phyloP scores from a whole-genome alignment of 2,329 filamentous ascomycete species.

The Epichloe bromicola region DNA sequence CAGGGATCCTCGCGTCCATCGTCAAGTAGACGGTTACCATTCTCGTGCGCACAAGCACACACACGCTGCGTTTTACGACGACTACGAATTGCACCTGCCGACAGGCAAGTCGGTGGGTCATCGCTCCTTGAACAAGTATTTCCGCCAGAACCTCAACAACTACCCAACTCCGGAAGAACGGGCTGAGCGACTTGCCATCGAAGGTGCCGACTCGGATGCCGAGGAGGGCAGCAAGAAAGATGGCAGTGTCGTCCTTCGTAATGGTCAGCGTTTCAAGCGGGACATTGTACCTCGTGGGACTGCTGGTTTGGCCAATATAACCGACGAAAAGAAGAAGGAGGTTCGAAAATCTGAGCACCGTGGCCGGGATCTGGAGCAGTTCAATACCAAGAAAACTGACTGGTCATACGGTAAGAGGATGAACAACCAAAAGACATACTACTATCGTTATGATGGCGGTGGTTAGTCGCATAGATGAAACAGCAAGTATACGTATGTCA shows the following conservation, averaged over 20 bases:
- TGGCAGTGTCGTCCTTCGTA: slow-evolving; percentile 9
- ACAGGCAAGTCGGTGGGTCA: slow-evolving; percentile 84
- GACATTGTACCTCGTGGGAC: slow-evolving; percentile 55
- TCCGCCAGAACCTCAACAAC: slow-evolving; percentile 78
- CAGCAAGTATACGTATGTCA: neutral
- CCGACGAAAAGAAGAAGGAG: slow-evolving; percentile 59
- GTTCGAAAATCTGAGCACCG: slow-evolving; percentile 55
- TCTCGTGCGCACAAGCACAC: slow-evolving; percentile 66
- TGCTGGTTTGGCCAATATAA: slow-evolving; percentile 66
- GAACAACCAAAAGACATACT: slow-evolving; percentile 60
- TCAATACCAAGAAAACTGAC: slow-evolving; percentile 48
- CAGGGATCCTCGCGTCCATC: slow-evolving; percentile 57
- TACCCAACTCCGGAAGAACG: slow-evolving; percentile 72
- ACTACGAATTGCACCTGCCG: slow-evolving; percentile 87
- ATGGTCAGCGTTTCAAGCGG: slow-evolving; percentile 28
- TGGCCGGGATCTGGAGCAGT: slow-evolving; percentile 50
- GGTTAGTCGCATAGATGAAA: slow-evolving; percentile 19
- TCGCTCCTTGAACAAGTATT: slow-evolving; percentile 76
- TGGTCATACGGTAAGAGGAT: slow-evolving; percentile 58
- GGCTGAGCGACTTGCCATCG: slow-evolving; percentile 50
- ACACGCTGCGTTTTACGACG: slow-evolving; percentile 74
- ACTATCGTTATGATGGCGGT: slow-evolving; percentile 35
- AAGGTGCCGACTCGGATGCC: slow-evolving; percentile 23
- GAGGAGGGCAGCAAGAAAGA: slow-evolving; percentile 21
- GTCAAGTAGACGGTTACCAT: slow-evolving; percentile 65